Evolutionary conservation across 345 rosid species (phyloP), one percentile per base, ranked within the genome.

Genomic region (Eucalyptus guilfoylei): DNA sequence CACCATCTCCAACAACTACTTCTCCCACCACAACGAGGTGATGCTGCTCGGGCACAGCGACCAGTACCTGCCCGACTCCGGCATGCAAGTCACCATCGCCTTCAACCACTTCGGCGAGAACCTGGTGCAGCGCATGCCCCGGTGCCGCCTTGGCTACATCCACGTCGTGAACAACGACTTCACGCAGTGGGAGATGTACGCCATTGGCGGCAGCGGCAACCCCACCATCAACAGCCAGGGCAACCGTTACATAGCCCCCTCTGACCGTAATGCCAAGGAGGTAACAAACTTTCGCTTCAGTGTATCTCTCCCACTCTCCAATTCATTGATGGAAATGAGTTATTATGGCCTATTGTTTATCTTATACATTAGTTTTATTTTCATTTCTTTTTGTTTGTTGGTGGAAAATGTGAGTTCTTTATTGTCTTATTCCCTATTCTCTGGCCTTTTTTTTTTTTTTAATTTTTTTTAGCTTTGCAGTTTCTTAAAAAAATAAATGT

Each of bases 191-290:
- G 98, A 98, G 90, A 98, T 98, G 99, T 98, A 98, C 49, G 99
- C 99, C 1, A 98, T 98, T 76, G 99, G 99, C 2, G 99, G 99
- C 9, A 98, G 99, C 67, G 99, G 97, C 26, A 97, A 92, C 90
- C 99, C 99, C 3, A 98, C 99, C 52, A 98, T 98, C 45, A 98
- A 97, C 62, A 97, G 99, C 90, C 99, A 98, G 88, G 99, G 99
- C 72, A 98, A 98, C 88, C 97, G 99, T 6, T 98, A 96, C 92
- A 96, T 92, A 28, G 99, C 99, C 40, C 99, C 99, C 45, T 42
- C 93, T 11, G 88, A 98, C 90, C 98, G 50, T 4, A 91, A 95
- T 58, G 99, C 99, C 47, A 98, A 98, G 89, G 96, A 97, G 98
- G 99, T 97, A 95, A 81, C 49, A 19, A 28, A n/a, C 24, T 30